Base-by-base conservation (phyloP, 306 rosid genomes). In the Cicer cuneatum region DNA sequence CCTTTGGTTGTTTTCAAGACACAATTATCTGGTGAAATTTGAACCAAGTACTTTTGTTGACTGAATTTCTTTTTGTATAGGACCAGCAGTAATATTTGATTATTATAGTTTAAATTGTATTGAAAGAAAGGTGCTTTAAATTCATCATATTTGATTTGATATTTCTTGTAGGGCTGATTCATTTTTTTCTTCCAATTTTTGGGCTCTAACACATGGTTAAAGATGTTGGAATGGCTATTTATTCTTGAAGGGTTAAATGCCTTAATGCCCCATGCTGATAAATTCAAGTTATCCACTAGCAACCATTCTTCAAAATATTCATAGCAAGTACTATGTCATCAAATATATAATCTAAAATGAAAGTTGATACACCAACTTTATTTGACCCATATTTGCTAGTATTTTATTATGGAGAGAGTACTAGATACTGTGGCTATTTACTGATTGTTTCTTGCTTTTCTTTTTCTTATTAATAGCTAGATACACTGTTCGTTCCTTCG, bases 401-500 rank as follows among this genome's bases (percentile, higher is more conserved):
- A 29, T 29, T 29, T 29, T 3, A 3, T 29, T 29, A 0, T 3
- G 5, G 35, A 29, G 33, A 29, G 5, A 29, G 35, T 29, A 3
- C 5, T 3, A 29, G 67, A 8, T 14, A 46, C 13, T 40, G 2
- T 29, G 8, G 10, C 45, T 61, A 12, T 52, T 61, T 1, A 1
- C 51, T 76, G 65, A 76, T 40, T 66, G 10, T 7, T 63, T 19
- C 1, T 33, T 16, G 11, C 0, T 7, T 41, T 64, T 40, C 19
- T 11, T 58, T 52, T 58, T 5, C 12, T 13, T 58, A 56, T 65
- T 39, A 12, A 74, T 81, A 92, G 97, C 97, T 0, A 82, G 96
- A 78, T 92, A 89, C 86, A 92, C 97, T 69, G 96, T 92, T 2
- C 76, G 96, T 10, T 87, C 93, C 12, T 92, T 89, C 13, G 96